Base-by-base conservation (phyloP, 225 moss, liverwort and hornwort genomes). In the Ulota crispa region DNA sequence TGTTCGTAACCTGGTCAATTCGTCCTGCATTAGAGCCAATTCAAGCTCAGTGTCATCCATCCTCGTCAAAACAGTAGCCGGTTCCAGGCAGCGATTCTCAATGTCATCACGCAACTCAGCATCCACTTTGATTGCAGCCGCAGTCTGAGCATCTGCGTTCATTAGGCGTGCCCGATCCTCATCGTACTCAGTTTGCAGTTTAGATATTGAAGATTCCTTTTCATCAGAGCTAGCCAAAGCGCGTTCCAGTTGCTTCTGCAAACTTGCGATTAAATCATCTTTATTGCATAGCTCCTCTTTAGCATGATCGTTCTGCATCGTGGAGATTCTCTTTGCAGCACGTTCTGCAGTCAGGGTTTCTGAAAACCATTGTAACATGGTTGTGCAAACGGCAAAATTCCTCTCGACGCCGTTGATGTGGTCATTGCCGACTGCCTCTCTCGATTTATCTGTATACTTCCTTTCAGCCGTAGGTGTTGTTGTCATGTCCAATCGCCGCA, bases 301-400 rank as follows among this genome's bases (percentile, higher is more conserved):
- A 68, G 76, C 76, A 61, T 72, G 81, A 32, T 83, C 37, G 15
- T 73, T 87, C 56, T 81, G 83, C 66, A 70, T 72, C 69, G 47
- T 80, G 50, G 92, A 81, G 67, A 27, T 74, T 7, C 67, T 64
- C 36, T 86, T 88, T 9, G 81, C 83, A 62, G 82, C 52, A 21
- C 73, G 37, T 68, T 90, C 79, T 57, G 70, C 78, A 77, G 65
- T 66, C 21, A 90, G 36, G 60, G 57, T 85, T 31, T 84, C 90
- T 20, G 87, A 82, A 69, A 94, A 89, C 89, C 94, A 87, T 71
- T 72, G 78, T 54, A 93, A 79, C 85, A 94, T 83, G 69, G 85
- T 59, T 43, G 92, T 75, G 47, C 85, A 90, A 70, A 82, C 83
- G 47, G 87, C 61, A 43, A 82, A 79, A 52, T 73, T 89, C 68